Evolutionary conservation across 148 eudicot species (phyloP).

Genomic region (Rhododendron griersonianum): DNA sequence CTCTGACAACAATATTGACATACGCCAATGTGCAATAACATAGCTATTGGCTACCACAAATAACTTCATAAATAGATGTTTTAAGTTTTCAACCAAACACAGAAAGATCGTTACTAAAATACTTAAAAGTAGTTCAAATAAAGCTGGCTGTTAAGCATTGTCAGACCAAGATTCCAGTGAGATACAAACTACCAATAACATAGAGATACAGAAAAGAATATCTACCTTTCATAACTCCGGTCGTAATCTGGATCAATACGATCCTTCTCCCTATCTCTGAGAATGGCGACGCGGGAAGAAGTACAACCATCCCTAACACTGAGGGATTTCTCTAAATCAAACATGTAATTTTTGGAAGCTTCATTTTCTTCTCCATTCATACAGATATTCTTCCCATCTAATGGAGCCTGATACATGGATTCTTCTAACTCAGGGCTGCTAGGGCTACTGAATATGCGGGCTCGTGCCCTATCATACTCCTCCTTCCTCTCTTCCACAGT

Average conservation of each 20-base stretch:
- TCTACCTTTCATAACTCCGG: constrained; percentile 78
- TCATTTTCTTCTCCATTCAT: constrained; percentile 52
- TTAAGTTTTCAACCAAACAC: background rate
- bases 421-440: constrained; percentile 45
- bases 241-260: constrained; percentile 92
- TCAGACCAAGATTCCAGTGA: background rate
- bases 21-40: background rate
- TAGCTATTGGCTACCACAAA: background rate
- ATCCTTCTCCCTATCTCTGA: constrained; percentile 93
- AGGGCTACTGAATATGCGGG: constrained; percentile 83
- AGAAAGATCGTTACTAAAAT: background rate
- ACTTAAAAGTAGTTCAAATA: background rate
- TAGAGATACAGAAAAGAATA: background rate
- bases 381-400: constrained; percentile 33
- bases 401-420: constrained; percentile 21
- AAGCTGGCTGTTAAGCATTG: background rate
- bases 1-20: no score
- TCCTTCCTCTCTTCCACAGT: constrained; percentile 90
- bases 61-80: background rate
- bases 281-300: constrained; percentile 66
- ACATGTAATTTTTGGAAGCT: constrained; percentile 27
- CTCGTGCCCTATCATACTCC: constrained; percentile 94
- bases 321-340: constrained; percentile 40
- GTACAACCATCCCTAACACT: constrained; percentile 45
- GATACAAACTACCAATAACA: background rate